Percentiles rank a stretch among this genome's conserved stretches.
Evolutionary conservation across 2,329 filamentous ascomycete species (phyloP).

Genomic region (Phaeosphaeria sp.): DNA sequence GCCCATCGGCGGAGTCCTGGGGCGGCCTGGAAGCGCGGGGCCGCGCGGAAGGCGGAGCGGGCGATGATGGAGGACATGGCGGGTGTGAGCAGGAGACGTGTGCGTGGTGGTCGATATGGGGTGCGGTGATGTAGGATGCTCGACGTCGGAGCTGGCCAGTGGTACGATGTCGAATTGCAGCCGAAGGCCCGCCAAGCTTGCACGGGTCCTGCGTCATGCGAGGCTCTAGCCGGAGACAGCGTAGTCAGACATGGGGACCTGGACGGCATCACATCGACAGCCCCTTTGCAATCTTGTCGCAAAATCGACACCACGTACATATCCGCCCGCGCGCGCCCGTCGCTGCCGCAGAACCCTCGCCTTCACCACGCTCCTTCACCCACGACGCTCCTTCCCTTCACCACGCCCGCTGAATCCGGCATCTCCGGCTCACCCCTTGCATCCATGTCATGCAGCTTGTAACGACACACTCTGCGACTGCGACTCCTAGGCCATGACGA

Average conservation of each 20-base stretch:
- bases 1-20: constrained; percentile 43
- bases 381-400: constrained; percentile 15
- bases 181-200: constrained; percentile 18
- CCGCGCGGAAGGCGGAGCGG: constrained; percentile 55
- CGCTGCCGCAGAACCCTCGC: constrained; percentile 11
- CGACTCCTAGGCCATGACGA: constrained; percentile 41
- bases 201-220: constrained; percentile 20
- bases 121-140: constrained; percentile 8
- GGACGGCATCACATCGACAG: constrained; percentile 16
- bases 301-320: not conserved
- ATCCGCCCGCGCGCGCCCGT: constrained; percentile 5
- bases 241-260: constrained; percentile 19
- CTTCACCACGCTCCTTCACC: constrained; percentile 29
- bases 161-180: constrained; percentile 26
- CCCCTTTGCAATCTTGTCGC: constrained; percentile 19
- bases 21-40: constrained; percentile 53
- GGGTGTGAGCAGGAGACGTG: constrained; percentile 26
- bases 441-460: constrained; percentile 45
- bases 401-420: not conserved
- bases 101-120: constrained; percentile 21
- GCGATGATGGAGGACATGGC: constrained; percentile 56
- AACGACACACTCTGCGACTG: constrained; percentile 27
- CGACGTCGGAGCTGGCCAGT: constrained; percentile 5
- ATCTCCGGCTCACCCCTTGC: constrained; percentile 9
- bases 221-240: constrained; percentile 13